Base-by-base conservation (phyloP, 352 stramenopile genomes). In the Blastocystis sp. region DNA sequence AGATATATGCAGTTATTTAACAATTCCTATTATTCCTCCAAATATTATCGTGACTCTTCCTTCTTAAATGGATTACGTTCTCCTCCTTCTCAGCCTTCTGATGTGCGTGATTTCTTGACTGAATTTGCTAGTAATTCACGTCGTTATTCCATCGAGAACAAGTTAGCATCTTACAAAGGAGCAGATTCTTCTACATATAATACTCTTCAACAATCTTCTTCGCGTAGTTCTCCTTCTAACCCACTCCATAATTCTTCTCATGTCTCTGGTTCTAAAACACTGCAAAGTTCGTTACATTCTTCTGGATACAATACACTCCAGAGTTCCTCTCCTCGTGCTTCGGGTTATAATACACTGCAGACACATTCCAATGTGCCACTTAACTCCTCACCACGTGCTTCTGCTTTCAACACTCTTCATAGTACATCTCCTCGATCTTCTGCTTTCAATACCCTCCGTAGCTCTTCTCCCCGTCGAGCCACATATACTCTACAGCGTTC, bases 1-100 rank as follows among this genome's bases (percentile, higher is more conserved):
- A 83, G 71, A 66, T 83, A 51, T 56, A 42, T 83, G 16, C 32
- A 83, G 46, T 35, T 83, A n/a, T 56, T 83, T 2, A 83, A 83
- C 49, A 83, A 83, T 49, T 65, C 43, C 19, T 83, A 83, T 43
- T 83, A 83, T 46, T 83, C 71, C 5, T 39, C 42, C 1, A 83
- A 83, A 49, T 83, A 83, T 43, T 51, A 43, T 27, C 49, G 52
- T 7, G 71, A 83, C 54, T 27, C 43, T 24, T 37, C 46, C 4
- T 83, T 65, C 49, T 19, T 27, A 1, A 59, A 65, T 42, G 71
- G 71, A 19, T 65, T 29, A 51, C 71, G 71, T 24, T 52, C 24
- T 11, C 71, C 27, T 49, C 71, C 71, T 24, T 49, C 49, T n/a
- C 9, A 27, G 14, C 43, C 71, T 6, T 32, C 69, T 4, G 46